Evolutionary conservation across 1,139 yeast genomes (phyloP).

Genomic region (Meyerozyma sp.): DNA sequence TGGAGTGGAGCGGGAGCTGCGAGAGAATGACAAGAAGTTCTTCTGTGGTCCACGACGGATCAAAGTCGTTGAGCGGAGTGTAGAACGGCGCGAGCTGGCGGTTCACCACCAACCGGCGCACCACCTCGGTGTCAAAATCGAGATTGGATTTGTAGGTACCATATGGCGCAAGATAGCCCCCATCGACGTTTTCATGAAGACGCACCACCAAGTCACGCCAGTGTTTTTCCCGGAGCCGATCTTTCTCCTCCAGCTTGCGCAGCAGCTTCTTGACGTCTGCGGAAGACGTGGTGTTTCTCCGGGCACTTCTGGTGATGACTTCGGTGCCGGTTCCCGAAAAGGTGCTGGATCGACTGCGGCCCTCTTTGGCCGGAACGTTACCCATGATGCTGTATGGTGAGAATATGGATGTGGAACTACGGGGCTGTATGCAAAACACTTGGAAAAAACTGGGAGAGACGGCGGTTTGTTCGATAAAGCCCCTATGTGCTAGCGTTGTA

Average conservation of each 20-base stretch:
- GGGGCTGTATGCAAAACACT: too few relatives aligned
- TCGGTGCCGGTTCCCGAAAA: constrained; percentile 9
- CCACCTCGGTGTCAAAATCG: constrained; percentile 70
- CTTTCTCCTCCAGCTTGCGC: constrained; percentile 46
- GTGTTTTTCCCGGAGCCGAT: constrained; percentile 46
- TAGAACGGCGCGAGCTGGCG: constrained; percentile 85
- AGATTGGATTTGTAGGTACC: constrained; percentile 76
- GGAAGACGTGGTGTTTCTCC: constrained; percentile 18
- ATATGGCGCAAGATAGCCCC: constrained; percentile 79
- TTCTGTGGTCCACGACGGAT: constrained; percentile 67
- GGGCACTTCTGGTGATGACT: constrained; percentile 7
- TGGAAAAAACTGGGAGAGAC: too few relatives aligned
- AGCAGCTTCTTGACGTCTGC: constrained; percentile 18
- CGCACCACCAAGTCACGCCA: constrained; percentile 53
- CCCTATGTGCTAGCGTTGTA: background rate
- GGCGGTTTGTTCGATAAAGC: background rate
- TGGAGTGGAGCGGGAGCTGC: constrained; percentile 54
- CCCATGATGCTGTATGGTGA: constrained; percentile 35
- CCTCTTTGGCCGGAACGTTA: constrained; percentile 55
- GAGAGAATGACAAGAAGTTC: constrained; percentile 57
- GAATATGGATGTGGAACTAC: too few relatives aligned
- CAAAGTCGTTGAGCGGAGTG: constrained; percentile 81
- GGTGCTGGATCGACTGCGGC: constrained; percentile 23
- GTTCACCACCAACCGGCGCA: constrained; percentile 52
- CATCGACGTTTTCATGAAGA: constrained; percentile 62